phyloP scores from a whole-genome alignment of 768 basidiomycete genomes.

The Thelephora ganbajun region DNA sequence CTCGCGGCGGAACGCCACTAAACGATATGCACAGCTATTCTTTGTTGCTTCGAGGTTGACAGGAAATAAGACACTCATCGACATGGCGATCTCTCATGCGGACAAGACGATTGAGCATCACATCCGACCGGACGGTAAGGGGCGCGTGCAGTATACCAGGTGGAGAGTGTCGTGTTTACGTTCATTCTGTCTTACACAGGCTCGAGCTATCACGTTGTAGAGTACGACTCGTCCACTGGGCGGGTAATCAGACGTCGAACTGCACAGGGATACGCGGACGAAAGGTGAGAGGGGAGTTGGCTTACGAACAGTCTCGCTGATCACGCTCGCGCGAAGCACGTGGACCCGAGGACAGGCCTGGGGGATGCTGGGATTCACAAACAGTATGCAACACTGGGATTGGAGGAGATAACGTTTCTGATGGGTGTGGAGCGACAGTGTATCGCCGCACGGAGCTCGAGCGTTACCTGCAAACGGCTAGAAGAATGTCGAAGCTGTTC shows the following conservation, averaged over 20 bases:
- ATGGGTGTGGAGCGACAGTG: slow-evolving; percentile 29
- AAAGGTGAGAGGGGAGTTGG: slow-evolving; percentile 11
- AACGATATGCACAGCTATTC: slow-evolving; percentile 23
- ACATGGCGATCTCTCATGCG: slow-evolving; percentile 52
- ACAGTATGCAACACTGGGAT: slow-evolving; percentile 30
- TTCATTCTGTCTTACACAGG: slow-evolving; percentile 10
- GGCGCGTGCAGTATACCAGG: not conserved
- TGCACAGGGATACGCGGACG: slow-evolving; percentile 46
- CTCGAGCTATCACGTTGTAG: slow-evolving; percentile 37
- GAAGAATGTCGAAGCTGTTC: slow-evolving; percentile 46
- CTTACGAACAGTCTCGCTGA: not conserved
- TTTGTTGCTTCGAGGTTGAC: slow-evolving; percentile 45
- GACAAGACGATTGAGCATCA: slow-evolving; percentile 56
- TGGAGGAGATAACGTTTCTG: not conserved
- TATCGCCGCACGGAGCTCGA: slow-evolving; percentile 34
- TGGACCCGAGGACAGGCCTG: slow-evolving; percentile 67
- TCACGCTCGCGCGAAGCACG: slow-evolving; percentile 27
- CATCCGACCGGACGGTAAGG: slow-evolving; percentile 44
- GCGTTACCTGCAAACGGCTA: slow-evolving; percentile 46
- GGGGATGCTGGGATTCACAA: slow-evolving; percentile 58
- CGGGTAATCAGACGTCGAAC: slow-evolving; percentile 41
- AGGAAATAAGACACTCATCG: slow-evolving; percentile 38
- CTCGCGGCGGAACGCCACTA: not conserved
- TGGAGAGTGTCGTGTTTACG: not conserved
- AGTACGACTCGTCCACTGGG: slow-evolving; percentile 55